These are phyloP conservation scores for Pestalotiopsis sp. DNA, from an alignment of 2,329 filamentous ascomycete genomes.

Conservation along the genomic window DNA sequence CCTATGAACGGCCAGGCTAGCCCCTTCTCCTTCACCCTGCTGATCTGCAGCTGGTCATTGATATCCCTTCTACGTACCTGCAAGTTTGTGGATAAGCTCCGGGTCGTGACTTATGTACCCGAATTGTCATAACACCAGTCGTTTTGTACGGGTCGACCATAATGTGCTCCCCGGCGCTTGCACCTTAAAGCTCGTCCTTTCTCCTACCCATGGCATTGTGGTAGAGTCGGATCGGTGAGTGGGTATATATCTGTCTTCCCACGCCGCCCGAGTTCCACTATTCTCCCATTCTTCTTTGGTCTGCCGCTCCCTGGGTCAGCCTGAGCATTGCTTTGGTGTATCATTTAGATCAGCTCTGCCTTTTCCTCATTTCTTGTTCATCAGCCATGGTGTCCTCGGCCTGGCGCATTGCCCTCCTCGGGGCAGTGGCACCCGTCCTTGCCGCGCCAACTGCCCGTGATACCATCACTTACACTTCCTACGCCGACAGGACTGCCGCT, in stretches of 20 bases:
- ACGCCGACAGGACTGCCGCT: constrained; percentile 50
- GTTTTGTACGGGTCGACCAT: not conserved
- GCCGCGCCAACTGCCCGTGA: not conserved
- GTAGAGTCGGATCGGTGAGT: not conserved
- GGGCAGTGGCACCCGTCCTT: not conserved
- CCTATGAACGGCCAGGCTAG: not conserved
- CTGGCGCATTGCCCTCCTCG: constrained; percentile 8
- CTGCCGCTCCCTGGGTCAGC: not conserved
- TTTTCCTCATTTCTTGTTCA: not conserved
- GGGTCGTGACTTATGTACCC: not conserved
- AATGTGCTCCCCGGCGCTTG: not conserved
- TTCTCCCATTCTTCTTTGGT: not conserved
- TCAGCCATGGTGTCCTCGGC: constrained; percentile 10
- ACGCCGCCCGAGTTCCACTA: not conserved
- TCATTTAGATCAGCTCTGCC: not conserved
- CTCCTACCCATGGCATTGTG: not conserved
- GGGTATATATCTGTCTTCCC: not conserved
- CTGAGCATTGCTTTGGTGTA: not conserved
- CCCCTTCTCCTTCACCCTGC: not conserved
- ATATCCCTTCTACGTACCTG: not conserved
- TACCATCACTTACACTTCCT: constrained; percentile 24
- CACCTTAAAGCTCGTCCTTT: not conserved
- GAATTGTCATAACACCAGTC: not conserved
- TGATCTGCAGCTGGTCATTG: not conserved
- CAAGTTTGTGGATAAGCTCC: not conserved